Conservation (phyloP, 495 filamentous ascomycete species). For the Symbiotaphrina buchneri region DNA sequence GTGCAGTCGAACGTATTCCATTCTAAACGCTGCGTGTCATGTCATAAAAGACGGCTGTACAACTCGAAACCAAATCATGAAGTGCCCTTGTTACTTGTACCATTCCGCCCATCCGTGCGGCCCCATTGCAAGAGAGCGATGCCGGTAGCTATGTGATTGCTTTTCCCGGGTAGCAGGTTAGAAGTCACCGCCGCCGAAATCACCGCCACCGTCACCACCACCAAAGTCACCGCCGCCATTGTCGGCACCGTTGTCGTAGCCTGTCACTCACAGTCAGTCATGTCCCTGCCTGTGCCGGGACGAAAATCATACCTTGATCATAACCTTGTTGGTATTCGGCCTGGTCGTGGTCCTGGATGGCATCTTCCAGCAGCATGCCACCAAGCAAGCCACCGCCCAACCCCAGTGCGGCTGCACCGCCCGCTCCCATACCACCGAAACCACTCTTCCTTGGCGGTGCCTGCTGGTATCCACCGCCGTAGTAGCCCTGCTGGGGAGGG, state of each 20-base stretch:
- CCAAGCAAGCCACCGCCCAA: conserved; percentile 56
- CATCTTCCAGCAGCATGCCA: conserved; percentile 42
- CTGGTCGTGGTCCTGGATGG: conserved; percentile 33
- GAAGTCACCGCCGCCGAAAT: conserved; percentile 8
- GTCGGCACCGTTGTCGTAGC: conserved; percentile 5
- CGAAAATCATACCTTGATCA: conserved; percentile 2
- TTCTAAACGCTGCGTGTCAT: background rate
- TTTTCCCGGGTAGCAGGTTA: background rate
- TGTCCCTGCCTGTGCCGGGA: background rate
- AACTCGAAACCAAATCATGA: background rate
- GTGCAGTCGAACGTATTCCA: background rate
- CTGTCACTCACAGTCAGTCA: background rate
- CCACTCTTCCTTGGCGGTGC: conserved; percentile 13
- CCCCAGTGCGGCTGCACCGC: conserved; percentile 52
- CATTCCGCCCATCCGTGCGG: background rate
- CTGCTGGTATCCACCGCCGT: conserved; percentile 16
- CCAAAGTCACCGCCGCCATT: conserved; percentile 7
- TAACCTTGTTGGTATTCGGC: conserved; percentile 24
- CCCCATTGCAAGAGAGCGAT: background rate
- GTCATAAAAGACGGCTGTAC: background rate
- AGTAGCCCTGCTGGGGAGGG: conserved; percentile 13
- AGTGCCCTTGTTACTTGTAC: background rate
- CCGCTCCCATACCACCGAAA: conserved; percentile 31
- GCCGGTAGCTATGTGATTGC: background rate
- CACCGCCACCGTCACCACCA: conserved; percentile 7